Conservation (phyloP, 768 basidiomycete genomes). For the Boletus fagicola region DNA sequence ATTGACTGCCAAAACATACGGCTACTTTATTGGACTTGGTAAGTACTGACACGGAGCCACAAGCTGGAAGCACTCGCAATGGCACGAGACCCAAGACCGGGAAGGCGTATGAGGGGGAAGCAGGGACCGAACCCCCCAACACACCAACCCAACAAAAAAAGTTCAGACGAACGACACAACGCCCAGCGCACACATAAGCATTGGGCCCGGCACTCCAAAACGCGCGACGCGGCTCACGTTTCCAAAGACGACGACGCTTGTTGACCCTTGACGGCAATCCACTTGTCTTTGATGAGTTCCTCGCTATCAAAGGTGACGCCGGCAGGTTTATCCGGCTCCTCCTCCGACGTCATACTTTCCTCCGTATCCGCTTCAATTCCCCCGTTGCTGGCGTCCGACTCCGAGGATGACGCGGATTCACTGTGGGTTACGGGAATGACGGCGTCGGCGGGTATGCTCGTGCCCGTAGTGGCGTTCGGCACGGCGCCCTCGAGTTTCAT, state of each 20-base stretch:
- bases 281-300: conserved; percentile 58
- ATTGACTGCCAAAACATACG: conserved; percentile 15
- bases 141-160: conserved; percentile 6
- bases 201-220: background rate
- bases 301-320: conserved; percentile 14
- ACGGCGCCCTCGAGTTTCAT: conserved; percentile 24
- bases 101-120: background rate
- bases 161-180: conserved; percentile 12
- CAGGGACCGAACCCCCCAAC: background rate
- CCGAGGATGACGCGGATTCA: conserved; percentile 49
- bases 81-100: conserved; percentile 19
- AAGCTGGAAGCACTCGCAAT: conserved; percentile 18
- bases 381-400: conserved; percentile 58
- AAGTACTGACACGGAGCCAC: conserved; percentile 21
- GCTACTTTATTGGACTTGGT: conserved; percentile 24
- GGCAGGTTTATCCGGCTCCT: conserved; percentile 48
- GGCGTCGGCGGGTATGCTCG: conserved; percentile 13
- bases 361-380: conserved; percentile 72
- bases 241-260: conserved; percentile 16
- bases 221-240: background rate
- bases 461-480: conserved; percentile 8
- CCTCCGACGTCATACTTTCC: conserved; percentile 74
- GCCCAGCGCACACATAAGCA: background rate
- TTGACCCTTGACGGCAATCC: conserved; percentile 71
- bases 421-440: conserved; percentile 21